Base-by-base conservation (phyloP, 495 filamentous ascomycete species). In the Daldinia decipiens region DNA sequence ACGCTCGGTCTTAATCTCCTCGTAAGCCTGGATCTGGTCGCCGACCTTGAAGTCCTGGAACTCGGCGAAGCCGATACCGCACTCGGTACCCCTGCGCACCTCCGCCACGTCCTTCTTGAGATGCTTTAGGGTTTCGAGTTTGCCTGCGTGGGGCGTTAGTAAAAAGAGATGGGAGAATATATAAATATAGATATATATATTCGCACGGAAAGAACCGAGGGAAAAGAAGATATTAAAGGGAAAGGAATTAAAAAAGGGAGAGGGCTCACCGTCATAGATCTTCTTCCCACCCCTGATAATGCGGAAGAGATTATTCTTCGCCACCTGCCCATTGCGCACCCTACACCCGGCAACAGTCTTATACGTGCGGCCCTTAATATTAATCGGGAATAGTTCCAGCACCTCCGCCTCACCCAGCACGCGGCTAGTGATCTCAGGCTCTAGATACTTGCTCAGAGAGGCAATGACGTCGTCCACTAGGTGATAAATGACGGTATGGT, bases 401-500 rank as follows among this genome's bases (percentile, higher is more conserved):
- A 98, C 84, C 71, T 98, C 95, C 11, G 94, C 95, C 80, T 98
- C 96, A 56, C 94, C 96, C 0, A 90, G 81, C 9, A 98, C 92
- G 57, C 85, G 87, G 53, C 83, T 82, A 19, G 84, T 89, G 32
- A 95, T 79, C 0, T 79, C 75, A 24, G 90, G 90, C 7, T 90
- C 68, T 17, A 99, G 84, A 50, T 87, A 81, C 64, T 90, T 87
- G 63, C 86, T 89, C 62, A 99, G 74, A 39, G 80, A 84, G 0
- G 78, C 87, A 76, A 88, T 91, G 53, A 97, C 90, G 59, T 93
- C 91, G 74, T 98, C 94, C 9, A 92, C 87, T 9, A 98, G 84
- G 61, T 91, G 89, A 77, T 99, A 98, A 71, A 99, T 99, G 71
- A 99, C 88, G 68, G 91, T 97, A 75, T 95, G 89, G 57, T 97